phyloP scores from a whole-genome alignment of 2,329 filamentous ascomycete species.

The Hysterium pulicare region DNA sequence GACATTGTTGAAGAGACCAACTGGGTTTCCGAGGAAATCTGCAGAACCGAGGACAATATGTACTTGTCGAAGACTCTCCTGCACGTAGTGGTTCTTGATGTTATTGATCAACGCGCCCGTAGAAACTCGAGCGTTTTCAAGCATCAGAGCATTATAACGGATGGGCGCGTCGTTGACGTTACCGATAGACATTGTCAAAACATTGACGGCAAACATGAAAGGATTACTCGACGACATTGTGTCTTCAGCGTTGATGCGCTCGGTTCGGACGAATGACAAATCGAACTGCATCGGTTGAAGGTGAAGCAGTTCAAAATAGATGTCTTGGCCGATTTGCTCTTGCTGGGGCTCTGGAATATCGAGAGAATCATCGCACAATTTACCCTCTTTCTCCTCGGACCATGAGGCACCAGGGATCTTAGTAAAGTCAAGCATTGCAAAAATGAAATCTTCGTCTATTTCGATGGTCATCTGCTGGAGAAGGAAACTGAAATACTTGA shows the following conservation, averaged over 20 bases:
- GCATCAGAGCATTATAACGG: conserved; percentile 84
- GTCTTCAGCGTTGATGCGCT: conserved; percentile 93
- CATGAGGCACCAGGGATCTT: conserved; percentile 89
- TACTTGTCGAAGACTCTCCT: conserved; percentile 91
- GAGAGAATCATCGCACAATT: conserved; percentile 82
- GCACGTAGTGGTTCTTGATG: conserved; percentile 91
- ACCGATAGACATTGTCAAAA: conserved; percentile 98
- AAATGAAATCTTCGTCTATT: conserved; percentile 97
- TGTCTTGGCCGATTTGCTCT: conserved; percentile 81
- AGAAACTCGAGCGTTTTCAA: conserved; percentile 93
- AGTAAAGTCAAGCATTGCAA: conserved; percentile 89
- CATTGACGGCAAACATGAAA: conserved; percentile 97
- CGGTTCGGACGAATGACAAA: conserved; percentile 93
- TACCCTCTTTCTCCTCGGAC: conserved; percentile 78
- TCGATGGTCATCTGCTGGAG: conserved; percentile 98
- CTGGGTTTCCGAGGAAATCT: conserved; percentile 95
- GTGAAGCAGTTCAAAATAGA: conserved; percentile 96
- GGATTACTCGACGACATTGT: conserved; percentile 85
- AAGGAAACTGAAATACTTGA: conserved; percentile 94
- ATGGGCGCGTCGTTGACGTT: conserved; percentile 98
- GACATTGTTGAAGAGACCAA: conserved; percentile 96
- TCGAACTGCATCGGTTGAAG: conserved; percentile 98
- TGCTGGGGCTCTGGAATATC: conserved; percentile 90
- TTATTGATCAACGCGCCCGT: conserved; percentile 79
- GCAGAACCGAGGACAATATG: conserved; percentile 97